A percentile compares a stretch with the other conserved stretches of the same genome.
phyloP scores from a whole-genome alignment of 257 asterid species.

The Ehretia macrophylla region DNA sequence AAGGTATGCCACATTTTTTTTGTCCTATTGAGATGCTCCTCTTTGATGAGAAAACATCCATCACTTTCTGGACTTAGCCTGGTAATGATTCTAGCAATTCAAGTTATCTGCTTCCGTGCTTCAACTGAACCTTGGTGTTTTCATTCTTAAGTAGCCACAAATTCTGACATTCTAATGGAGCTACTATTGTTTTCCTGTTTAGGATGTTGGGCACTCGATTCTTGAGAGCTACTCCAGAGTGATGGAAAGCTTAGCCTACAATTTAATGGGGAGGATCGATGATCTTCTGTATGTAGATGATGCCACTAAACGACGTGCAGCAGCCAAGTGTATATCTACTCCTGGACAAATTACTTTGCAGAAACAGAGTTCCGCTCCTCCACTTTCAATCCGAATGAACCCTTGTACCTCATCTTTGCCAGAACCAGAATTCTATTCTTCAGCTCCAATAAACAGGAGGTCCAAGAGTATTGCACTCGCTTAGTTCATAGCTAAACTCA shows the following conservation, averaged over 20 bases:
- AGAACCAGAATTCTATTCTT: constrained; percentile 38
- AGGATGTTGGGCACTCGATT: constrained; percentile 97
- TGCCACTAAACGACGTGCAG: constrained; percentile 66
- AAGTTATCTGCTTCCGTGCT: background rate
- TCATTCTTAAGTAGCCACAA: background rate
- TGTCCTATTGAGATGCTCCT: too few relatives aligned
- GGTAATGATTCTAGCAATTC: background rate
- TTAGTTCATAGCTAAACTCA: background rate
- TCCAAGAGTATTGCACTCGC: constrained; percentile 21
- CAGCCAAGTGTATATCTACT: constrained; percentile 37
- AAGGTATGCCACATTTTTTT: constrained; percentile 47
- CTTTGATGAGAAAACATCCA: background rate
- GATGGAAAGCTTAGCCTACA: constrained; percentile 79
- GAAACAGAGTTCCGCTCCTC: constrained; percentile 33
- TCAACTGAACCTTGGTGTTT: background rate
- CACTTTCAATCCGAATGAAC: constrained; percentile 41
- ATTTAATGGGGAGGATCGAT: constrained; percentile 72
- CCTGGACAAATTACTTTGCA: constrained; percentile 31
- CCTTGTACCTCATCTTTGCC: constrained; percentile 32
- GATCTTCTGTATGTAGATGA: constrained; percentile 82
- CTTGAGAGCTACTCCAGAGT: constrained; percentile 98
- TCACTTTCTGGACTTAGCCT: background rate
- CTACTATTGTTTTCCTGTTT: constrained; percentile 1
- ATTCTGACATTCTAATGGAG: background rate
- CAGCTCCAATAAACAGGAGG: constrained; percentile 26